Base-by-base conservation (phyloP, 371 early-diverging fungal genomes). In the Mortierella sp. region DNA sequence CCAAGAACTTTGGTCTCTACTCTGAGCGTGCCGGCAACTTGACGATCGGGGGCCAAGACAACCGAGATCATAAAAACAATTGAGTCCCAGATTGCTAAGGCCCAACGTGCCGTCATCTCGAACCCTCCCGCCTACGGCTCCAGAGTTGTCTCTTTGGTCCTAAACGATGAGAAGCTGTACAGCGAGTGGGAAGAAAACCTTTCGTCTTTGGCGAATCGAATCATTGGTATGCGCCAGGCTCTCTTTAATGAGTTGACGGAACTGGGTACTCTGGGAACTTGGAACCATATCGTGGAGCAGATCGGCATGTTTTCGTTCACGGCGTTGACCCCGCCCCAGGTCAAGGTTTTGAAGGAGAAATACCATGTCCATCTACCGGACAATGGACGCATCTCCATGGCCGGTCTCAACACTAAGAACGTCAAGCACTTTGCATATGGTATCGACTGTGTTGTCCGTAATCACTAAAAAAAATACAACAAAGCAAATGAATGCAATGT, bases 301-400 rank as follows among this genome's bases (percentile, higher is more conserved):
- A 98, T 98, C 81, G 99, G 99, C 88, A 99, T 99, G 99, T 99
- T 99, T 81, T 95, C 95, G 10, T 99, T 94, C 90, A 98, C 99
- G 11, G 99, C 98, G 4, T 88, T 83, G 70, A 78, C 84, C 77
- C 89, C 89, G 47, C 70, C 88, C 13, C 96, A 97, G 82, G 97
- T 96, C 76, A 91, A 92, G 78, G 92, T 92, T 6, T 90, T 99
- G 76, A 92, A 91, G 74, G 94, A 95, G 38, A 94, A 97, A 86
- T 96, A 96, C 88, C 98, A 98, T 81, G 92, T 98, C 72, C 98
- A 98, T 82, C 83, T 99, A 92, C 96, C 97, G 16, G 96, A 96
- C 73, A 97, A 97, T 84, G 99, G 99, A 26, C 95, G 99, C 81
- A 95, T 99, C 79, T 97, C 97, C 45, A 97, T 98, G 94, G 98